Evolutionary conservation across 225 moss, liverwort and hornwort species (phyloP).

Genomic region (Pseudoscleropodium purum): DNA sequence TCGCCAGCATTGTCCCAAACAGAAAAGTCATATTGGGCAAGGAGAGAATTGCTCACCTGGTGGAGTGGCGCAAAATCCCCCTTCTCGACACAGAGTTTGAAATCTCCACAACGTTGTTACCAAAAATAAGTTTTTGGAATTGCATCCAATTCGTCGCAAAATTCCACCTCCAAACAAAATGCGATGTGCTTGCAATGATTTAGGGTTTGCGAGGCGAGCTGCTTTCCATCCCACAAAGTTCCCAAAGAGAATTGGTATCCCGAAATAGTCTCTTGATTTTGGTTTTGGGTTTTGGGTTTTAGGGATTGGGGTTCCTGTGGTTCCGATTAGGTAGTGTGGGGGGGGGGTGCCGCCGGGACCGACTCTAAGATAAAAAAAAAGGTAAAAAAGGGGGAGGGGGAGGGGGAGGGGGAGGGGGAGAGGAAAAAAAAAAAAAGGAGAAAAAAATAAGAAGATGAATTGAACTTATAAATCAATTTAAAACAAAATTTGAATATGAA

Average conservation of each 20-base stretch:
- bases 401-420: too few relatives aligned
- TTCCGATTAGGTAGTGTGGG: neutral
- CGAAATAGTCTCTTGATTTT: neutral
- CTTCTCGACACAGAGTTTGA: neutral
- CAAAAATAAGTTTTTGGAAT: neutral
- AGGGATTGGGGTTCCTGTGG: neutral
- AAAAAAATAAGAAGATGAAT: too few relatives aligned
- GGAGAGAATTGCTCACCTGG: neutral
- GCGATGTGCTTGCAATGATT: neutral
- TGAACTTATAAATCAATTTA: too few relatives aligned
- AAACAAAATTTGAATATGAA: too few relatives aligned
- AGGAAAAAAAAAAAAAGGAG: too few relatives aligned
- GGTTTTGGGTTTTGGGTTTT: too few relatives aligned
- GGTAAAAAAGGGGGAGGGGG: too few relatives aligned
- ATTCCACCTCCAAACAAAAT: neutral
- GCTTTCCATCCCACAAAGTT: neutral
- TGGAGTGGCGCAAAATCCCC: neutral
- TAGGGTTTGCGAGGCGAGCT: neutral
- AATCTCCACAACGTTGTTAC: neutral
- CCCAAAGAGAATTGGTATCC: neutral
- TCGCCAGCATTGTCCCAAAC: neutral
- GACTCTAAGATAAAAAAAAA: too few relatives aligned
- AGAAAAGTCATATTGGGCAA: neutral
- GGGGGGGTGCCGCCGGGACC: too few relatives aligned
- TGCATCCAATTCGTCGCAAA: neutral